phyloP scores from a whole-genome alignment of 2,329 filamentous ascomycete genomes.

The Bipolaris oryzae region DNA sequence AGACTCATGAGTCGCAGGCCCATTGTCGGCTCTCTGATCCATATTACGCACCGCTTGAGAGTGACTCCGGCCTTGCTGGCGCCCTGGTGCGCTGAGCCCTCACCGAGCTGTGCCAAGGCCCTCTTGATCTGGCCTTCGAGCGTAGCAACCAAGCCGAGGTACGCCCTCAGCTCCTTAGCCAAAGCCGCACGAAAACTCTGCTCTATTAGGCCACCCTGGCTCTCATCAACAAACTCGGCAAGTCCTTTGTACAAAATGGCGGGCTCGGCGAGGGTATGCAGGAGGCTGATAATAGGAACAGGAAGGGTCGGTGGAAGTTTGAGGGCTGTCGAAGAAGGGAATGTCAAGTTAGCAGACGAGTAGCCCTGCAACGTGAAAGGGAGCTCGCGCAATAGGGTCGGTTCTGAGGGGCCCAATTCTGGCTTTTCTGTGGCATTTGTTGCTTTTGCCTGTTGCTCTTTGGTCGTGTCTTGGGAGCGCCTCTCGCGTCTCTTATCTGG shows the following conservation, averaged over 20 bases:
- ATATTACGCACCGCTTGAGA: slow-evolving; percentile 91
- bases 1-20: slow-evolving; percentile 89
- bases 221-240: slow-evolving; percentile 79
- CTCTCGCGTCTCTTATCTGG: slow-evolving; percentile 37
- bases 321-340: slow-evolving; percentile 70
- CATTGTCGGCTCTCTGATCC: slow-evolving; percentile 97
- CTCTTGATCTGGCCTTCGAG: slow-evolving; percentile 89
- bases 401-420: slow-evolving; percentile 49
- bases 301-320: slow-evolving; percentile 81
- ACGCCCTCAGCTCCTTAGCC: slow-evolving; percentile 81
- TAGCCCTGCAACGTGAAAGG: slow-evolving; percentile 93
- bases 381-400: slow-evolving; percentile 67
- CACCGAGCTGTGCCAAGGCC: slow-evolving; percentile 76
- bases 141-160: slow-evolving; percentile 87
- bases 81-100: slow-evolving; percentile 68
- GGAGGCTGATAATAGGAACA: slow-evolving; percentile 80
- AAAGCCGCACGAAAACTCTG: slow-evolving; percentile 92
- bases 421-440: slow-evolving; percentile 12
- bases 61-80: slow-evolving; percentile 90
- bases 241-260: slow-evolving; percentile 87
- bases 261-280: slow-evolving; percentile 90
- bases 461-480: slow-evolving; percentile 29
- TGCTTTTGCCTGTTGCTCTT: slow-evolving; percentile 32
- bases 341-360: slow-evolving; percentile 82
- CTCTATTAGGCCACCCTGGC: slow-evolving; percentile 81